Evolutionary conservation across 2,329 filamentous ascomycete genomes (phyloP).

Genomic region (Curvularia sp.): DNA sequence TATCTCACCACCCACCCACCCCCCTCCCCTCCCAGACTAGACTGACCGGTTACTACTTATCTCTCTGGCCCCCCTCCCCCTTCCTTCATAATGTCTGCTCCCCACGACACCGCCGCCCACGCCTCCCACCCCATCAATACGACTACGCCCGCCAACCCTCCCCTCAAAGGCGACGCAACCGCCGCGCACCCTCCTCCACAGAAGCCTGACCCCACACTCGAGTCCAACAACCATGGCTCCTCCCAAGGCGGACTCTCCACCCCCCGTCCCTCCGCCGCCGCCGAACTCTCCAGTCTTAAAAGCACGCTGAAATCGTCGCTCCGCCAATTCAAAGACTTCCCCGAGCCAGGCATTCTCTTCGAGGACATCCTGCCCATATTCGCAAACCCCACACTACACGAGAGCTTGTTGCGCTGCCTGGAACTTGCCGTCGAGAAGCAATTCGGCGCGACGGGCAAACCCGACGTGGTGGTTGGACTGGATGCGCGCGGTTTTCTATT

Average conservation of each 20-base stretch:
- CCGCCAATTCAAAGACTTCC: conserved; percentile 90
- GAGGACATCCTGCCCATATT: conserved; percentile 98
- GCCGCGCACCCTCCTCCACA: conserved; percentile 42
- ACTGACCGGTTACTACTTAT: conserved; percentile 14
- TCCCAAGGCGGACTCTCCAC: conserved; percentile 58
- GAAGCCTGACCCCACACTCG: conserved; percentile 47
- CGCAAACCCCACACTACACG: conserved; percentile 75
- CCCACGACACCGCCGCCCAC: conserved; percentile 32
- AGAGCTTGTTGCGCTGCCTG: conserved; percentile 80
- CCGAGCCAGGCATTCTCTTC: conserved; percentile 89
- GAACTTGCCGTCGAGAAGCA: conserved; percentile 78
- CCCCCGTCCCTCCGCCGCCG: conserved; percentile 57
- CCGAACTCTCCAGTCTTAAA: conserved; percentile 65
- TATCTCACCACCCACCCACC: conserved; percentile 19
- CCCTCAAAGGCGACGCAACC: conserved; percentile 36
- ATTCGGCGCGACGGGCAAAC: conserved; percentile 62
- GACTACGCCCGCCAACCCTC: conserved; percentile 27
- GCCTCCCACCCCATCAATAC: conserved; percentile 28
- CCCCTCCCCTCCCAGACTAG: conserved; percentile 13
- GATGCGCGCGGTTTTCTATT: conserved; percentile 97
- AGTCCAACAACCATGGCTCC: conserved; percentile 48
- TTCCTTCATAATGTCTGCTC: conserved; percentile 44
- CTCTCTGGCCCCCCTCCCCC: conserved; percentile 20
- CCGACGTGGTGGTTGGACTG: conserved; percentile 90
- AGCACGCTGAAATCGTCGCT: conserved; percentile 74